Percentiles rank a stretch among this genome's conserved stretches.
phyloP scores from a whole-genome alignment of 2,329 filamentous ascomycete species.

The Gyromitra esculenta region DNA sequence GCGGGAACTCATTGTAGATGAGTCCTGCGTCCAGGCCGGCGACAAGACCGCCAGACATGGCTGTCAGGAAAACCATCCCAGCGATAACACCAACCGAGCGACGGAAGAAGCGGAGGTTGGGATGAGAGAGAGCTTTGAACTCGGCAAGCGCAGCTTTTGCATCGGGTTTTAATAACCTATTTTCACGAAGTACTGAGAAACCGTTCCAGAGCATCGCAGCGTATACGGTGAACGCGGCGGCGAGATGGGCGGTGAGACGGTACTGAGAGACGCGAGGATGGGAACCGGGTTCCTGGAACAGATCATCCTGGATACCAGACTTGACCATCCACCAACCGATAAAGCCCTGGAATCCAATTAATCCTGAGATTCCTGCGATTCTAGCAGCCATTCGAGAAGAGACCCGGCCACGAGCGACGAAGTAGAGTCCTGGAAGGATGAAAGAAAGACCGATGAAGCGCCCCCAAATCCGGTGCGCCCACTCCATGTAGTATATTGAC shows the following conservation, averaged over 20 bases:
- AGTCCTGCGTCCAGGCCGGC: slow-evolving; percentile 94
- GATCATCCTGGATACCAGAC: slow-evolving; percentile 91
- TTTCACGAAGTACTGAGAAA: slow-evolving; percentile 81
- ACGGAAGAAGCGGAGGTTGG: slow-evolving; percentile 77
- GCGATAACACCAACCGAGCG: slow-evolving; percentile 76
- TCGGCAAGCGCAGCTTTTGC: slow-evolving; percentile 71
- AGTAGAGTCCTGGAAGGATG: slow-evolving; percentile 86
- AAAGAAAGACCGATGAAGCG: slow-evolving; percentile 90
- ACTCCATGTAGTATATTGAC: slow-evolving; percentile 99
- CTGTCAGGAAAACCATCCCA: slow-evolving; percentile 83
- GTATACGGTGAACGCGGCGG: slow-evolving; percentile 91
- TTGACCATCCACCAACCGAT: slow-evolving; percentile 99
- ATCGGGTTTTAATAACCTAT: slow-evolving; percentile 72
- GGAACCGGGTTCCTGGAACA: slow-evolving; percentile 82
- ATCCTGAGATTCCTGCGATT: slow-evolving; percentile 80
- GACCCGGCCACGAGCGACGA: slow-evolving; percentile 81
- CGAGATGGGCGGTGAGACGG: slow-evolving; percentile 86
- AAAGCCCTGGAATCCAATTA: slow-evolving; percentile 94
- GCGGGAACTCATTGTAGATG: slow-evolving; percentile 99
- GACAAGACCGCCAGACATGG: slow-evolving; percentile 84
- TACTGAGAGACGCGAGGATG: slow-evolving; percentile 96
- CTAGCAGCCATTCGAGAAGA: slow-evolving; percentile 79
- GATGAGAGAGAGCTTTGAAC: slow-evolving; percentile 70
- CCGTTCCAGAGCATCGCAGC: slow-evolving; percentile 93
- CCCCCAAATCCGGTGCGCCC: slow-evolving; percentile 94